Evolutionary conservation across 129 eudicot genomes (phyloP).

Genomic region (Arctium minus): DNA sequence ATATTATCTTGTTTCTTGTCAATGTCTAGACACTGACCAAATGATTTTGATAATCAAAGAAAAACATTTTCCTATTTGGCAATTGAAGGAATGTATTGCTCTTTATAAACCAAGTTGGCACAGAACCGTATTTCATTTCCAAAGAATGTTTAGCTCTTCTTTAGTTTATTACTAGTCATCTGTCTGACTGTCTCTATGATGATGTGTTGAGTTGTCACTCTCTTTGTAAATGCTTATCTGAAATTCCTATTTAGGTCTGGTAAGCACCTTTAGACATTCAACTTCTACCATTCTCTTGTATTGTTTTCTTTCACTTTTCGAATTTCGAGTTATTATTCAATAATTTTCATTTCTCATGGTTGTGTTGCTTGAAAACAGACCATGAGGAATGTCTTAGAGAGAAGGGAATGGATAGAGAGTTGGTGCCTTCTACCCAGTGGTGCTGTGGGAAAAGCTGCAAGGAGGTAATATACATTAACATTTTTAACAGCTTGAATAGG

Average conservation of each 20-base stretch:
- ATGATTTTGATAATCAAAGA: neutral
- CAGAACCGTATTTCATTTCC: neutral
- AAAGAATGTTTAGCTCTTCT: neutral
- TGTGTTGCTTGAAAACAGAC: conserved; percentile 51
- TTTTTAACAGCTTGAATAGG: conserved; percentile 10
- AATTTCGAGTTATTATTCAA: neutral
- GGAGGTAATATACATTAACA: conserved; percentile 39
- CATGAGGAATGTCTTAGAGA: conserved; percentile 59
- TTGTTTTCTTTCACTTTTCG: neutral
- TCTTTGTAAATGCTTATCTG: neutral
- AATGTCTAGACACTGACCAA: neutral
- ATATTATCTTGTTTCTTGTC: neutral
- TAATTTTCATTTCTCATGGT: neutral
- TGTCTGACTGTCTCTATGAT: neutral
- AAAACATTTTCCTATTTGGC: neutral
- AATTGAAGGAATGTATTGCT: neutral
- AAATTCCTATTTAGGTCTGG: neutral
- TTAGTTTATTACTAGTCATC: neutral
- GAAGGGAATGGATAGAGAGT: conserved; percentile 32
- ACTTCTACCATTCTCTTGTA: neutral
- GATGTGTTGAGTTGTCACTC: neutral
- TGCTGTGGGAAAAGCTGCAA: conserved; percentile 76
- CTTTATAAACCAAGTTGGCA: neutral
- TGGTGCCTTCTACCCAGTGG: conserved; percentile 49
- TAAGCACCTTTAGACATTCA: neutral